phyloP scores from a whole-genome alignment of 768 basidiomycete genomes.

The Bullera alba region DNA sequence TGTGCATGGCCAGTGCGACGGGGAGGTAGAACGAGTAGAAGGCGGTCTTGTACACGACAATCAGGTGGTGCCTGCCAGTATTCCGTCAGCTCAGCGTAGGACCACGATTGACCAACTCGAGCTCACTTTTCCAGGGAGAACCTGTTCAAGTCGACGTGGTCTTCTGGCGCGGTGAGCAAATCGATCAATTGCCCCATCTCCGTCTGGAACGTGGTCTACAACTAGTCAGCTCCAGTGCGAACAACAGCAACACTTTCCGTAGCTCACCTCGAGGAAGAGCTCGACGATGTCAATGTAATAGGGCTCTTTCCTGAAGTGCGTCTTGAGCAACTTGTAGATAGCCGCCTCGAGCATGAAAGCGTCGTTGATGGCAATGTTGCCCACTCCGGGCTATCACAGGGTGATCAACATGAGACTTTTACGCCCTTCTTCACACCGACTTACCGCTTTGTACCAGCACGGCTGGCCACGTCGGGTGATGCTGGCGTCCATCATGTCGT shows the following conservation, averaged over 20 bases:
- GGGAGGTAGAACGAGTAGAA: constrained; percentile 99
- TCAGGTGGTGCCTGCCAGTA: constrained; percentile 65
- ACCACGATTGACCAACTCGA: background rate
- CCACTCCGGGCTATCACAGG: constrained; percentile 51
- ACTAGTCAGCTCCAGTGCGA: background rate
- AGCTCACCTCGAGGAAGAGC: constrained; percentile 72
- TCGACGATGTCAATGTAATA: constrained; percentile 89
- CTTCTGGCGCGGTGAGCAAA: constrained; percentile 89
- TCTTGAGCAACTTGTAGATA: constrained; percentile 84
- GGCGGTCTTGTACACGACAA: constrained; percentile 95
- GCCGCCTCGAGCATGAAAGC: constrained; percentile 91
- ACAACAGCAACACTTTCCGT: background rate
- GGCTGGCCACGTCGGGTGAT: constrained; percentile 90
- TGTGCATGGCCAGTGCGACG: constrained; percentile 85
- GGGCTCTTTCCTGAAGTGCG: constrained; percentile 67
- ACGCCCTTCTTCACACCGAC: constrained; percentile 8
- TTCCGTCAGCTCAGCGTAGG: constrained; percentile 4
- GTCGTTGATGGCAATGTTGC: constrained; percentile 89
- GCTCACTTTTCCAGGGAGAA: constrained; percentile 75
- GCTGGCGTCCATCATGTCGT: constrained; percentile 95
- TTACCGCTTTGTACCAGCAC: constrained; percentile 75
- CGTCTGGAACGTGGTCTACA: constrained; percentile 68
- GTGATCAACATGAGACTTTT: background rate
- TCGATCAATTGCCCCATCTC: constrained; percentile 96
- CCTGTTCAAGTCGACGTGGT: constrained; percentile 72